Evolutionary conservation across 139 green algal species (phyloP), one percentile per base, ranked within the genome.

Genomic region (Volvox africanus): DNA sequence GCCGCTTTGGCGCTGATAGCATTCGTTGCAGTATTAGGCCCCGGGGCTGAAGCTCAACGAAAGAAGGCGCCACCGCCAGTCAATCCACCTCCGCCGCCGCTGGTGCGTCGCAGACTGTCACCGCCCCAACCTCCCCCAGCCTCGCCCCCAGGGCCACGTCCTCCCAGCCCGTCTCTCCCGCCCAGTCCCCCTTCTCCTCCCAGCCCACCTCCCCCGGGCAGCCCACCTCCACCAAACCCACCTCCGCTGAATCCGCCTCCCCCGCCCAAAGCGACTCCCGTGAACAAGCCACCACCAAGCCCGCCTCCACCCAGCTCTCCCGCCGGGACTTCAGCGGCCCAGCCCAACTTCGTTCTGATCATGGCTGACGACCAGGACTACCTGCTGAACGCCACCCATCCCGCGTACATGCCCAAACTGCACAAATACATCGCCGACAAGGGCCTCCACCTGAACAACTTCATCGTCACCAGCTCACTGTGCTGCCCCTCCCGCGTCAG

Each of bases 291-390:
- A 22, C n/a, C 73, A 22, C 73, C 73, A 22, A 13, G 73, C n/a
- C 73, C 73, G 18, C 73, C 12, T 1, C 26, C 73, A 36, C 73
- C 28, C 73, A 44, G 30, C 37, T 50, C 79, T 36, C 67, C 22
- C 22, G 9, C 67, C 67, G 67, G 11, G 6, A 26, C 22, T 28
- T 12, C 67, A 3, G 71, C 21, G 5, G 71, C 30, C 75, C 20
- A 80, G 67, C 88, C 88, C 18, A 92, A 92, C 79, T 62, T 92
- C 67, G 67, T 92, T 2, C 26, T 92, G 12, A 80, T 92, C 35
- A 61, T 92, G 33, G 62, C 69, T 1, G 89, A 92, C 62, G 89
- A 92, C 82, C 82, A 89, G 81, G 89, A 92, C 82, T 92, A 92
- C 73, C 65, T 92, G 6, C 67, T 92, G 1, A 84, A 89, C 12